Evolutionary conservation across 2,329 filamentous ascomycete genomes (phyloP), one percentile per base, ranked within the genome.

Genomic region (Aspergillus flavus): DNA sequence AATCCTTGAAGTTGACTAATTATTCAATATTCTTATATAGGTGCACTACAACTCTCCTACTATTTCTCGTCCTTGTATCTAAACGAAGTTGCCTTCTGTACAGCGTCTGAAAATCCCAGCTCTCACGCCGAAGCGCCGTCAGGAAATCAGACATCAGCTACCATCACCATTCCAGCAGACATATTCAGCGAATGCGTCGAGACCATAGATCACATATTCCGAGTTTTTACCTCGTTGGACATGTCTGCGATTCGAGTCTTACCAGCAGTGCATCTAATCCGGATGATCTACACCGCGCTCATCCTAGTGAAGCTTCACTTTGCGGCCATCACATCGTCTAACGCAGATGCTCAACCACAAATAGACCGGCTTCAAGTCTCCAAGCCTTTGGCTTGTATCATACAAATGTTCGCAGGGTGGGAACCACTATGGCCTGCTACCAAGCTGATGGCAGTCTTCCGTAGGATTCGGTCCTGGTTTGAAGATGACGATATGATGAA

Each of bases 31-130:
- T 21, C 3, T 1, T 50, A 23, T 28, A 61, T 28, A 61, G 53
- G 23, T 11, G 19, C 59, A 7, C 53, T 61, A 21, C 53, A 61
- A 19, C 46, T 61, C 36, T 61, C 59, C 9, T 61, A 61, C 34
- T 6, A 53, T 43, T 57, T 61, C 43, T 61, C 59, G 11, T n/a
- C 16, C 11, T 28, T 61, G 7, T 61, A 61, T 54, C 30, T 53
- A 11, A 57, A 45, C 10, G 59, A 61, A 53, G 54, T 61, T 4
- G 43, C 45, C 2, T 19, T 50, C 19, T 61, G 53, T 28, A 28
- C 59, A 16, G 23, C 53, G 16, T 30, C 19, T 11, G 23, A 7
- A 19, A 32, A 57, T 54, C 36, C 21, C 41, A 56, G 28, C n/a
- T 12, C 19, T 2, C 14, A 21, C 2, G 19, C 28, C 9, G 9